Base-by-base conservation (phyloP, 768 basidiomycete species). In the Sutorius australiensis region DNA sequence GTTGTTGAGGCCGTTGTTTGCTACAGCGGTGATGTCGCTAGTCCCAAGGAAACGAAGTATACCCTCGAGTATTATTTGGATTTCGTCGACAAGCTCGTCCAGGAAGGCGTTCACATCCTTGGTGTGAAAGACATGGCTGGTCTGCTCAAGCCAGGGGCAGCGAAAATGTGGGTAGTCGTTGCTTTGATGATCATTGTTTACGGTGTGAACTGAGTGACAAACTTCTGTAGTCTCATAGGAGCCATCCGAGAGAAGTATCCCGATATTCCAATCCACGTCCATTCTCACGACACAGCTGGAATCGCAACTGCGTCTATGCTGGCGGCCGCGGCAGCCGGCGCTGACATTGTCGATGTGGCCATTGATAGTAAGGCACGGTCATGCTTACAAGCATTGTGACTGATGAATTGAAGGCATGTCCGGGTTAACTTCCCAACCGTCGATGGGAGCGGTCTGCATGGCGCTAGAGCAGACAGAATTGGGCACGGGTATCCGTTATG, bases 91-190 rank as follows among this genome's bases (percentile, higher is more conserved):
- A 79, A 98, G 72, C 86, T 98, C 48, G 92, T 98, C 49, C 74
- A 82, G 36, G 95, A 97, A 70, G 97, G 95, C 21, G 92, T 99
- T 58, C 97, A 99, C 70, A 87, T 99, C 47, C 81, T 99, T 48
- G 90, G 92, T 69, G 89, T 99, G 71, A 99, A 99, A 77, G 97
- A 99, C 67, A 98, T 99, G 95, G 93, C 95, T 55, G 95, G 95
- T 65, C 72, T 99, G 39, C 77, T 99, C 61, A 98, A 98, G 72
- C 97, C 97, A 19, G 81, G 92, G 66, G 88, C 97, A 41, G 97
- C 95, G 12, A 95, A 77, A 58, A 67, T 95, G 92, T 95, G 62
- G 57, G 86, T 75, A 27, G 34, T 57, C 19, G 50, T 33, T 48
- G 0, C 14, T 11, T 4, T 31, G 27, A 21, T 31, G 27, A 21